Evolutionary conservation across 805 yeast species (phyloP).

Genomic region (Candida nanaspora): DNA sequence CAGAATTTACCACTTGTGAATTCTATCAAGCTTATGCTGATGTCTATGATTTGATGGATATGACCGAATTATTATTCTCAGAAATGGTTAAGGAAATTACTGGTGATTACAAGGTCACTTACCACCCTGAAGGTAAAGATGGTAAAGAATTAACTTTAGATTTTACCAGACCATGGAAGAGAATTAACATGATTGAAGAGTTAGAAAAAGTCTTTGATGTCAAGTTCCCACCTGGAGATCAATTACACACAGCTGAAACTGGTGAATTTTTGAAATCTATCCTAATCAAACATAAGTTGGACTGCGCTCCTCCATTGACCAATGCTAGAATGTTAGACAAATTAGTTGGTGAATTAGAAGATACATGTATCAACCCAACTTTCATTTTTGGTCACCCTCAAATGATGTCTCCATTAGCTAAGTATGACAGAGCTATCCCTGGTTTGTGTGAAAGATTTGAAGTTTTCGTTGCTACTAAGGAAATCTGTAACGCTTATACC

Average conservation of each 20-base stretch:
- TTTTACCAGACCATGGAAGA: conserved; percentile 97
- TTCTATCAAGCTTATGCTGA: conserved; percentile 97
- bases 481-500: conserved; percentile 96
- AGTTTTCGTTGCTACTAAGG: conserved; percentile 97
- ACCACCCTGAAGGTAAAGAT: conserved; percentile 93
- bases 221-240: conserved; percentile 92
- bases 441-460: conserved; percentile 98
- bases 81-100: conserved; percentile 97
- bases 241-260: conserved; percentile 90
- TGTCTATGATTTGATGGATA: conserved; percentile 90
- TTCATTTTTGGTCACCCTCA: conserved; percentile 98
- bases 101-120: conserved; percentile 77
- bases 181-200: conserved; percentile 95
- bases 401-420: conserved; percentile 99
- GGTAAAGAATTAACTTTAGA: conserved; percentile 74
- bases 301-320: conserved; percentile 84
- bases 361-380: conserved; percentile 91
- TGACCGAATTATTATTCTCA: conserved; percentile 87
- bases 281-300: conserved; percentile 72
- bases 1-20: conserved; percentile 98
- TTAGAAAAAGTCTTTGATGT: conserved; percentile 80
- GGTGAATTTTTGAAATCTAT: conserved; percentile 80
- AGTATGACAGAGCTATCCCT: conserved; percentile 84
- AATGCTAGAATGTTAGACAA: conserved; percentile 99
- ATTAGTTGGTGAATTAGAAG: conserved; percentile 95